Percentiles rank a stretch among this genome's conserved stretches.
phyloP scores from a whole-genome alignment of 257 asterid genomes.

The Coffea canephora region DNA sequence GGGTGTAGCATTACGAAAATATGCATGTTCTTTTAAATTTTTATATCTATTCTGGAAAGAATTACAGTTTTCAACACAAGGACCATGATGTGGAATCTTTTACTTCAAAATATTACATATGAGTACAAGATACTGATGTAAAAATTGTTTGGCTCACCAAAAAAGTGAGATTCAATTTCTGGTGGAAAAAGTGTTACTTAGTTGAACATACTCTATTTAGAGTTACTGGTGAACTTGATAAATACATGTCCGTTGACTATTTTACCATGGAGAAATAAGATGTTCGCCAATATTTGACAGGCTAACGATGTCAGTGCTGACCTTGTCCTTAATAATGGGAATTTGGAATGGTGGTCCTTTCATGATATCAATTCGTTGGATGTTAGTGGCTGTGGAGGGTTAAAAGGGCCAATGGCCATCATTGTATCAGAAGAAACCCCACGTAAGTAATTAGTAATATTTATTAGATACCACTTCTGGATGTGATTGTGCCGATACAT shows the following conservation, averaged over 20 bases:
- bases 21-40: not conserved
- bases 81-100: not conserved
- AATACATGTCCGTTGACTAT: not conserved
- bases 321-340: constrained; percentile 61
- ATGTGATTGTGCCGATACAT: not conserved
- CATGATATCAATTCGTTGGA: constrained; percentile 55
- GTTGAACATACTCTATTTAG: not conserved
- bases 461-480: not conserved
- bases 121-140: not conserved
- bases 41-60: not conserved
- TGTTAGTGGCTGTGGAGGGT: constrained; percentile 58
- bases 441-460: constrained; percentile 51
- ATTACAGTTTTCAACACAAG: not conserved
- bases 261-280: not conserved
- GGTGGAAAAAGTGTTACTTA: not conserved
- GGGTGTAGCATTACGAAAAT: not conserved
- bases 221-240: not conserved
- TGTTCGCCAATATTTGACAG: constrained; percentile 34
- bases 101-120: not conserved
- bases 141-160: not conserved
- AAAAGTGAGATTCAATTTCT: not conserved
- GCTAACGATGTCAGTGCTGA: constrained; percentile 75
- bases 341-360: constrained; percentile 91
- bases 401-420: constrained; percentile 91
- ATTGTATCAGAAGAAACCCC: constrained; percentile 98